Conservation (phyloP, 2,329 filamentous ascomycete genomes). For the Furcasterigmium furcatum region DNA sequence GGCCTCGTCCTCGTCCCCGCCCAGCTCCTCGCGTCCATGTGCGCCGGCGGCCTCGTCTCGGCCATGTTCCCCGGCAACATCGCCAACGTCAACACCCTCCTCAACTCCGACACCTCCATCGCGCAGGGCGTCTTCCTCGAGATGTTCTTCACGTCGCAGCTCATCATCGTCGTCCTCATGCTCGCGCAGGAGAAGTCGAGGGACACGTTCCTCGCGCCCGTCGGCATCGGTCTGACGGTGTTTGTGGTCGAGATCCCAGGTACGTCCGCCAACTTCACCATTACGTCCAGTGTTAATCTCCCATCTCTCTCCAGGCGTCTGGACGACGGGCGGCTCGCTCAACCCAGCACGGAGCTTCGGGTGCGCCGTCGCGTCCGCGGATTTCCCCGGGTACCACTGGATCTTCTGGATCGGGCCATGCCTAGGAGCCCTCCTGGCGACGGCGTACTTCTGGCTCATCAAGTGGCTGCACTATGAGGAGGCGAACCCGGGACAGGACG, state of each 20-base stretch:
- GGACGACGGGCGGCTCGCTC: constrained; percentile 36
- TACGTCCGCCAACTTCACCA: constrained; percentile 10
- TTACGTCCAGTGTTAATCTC: no score
- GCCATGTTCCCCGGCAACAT: constrained; percentile 50
- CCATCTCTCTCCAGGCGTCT: constrained; percentile 22
- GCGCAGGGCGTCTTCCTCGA: constrained; percentile 58
- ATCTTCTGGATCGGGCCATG: constrained; percentile 43
- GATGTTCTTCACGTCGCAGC: constrained; percentile 56
- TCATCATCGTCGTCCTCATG: constrained; percentile 62
- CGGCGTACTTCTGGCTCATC: constrained; percentile 35
- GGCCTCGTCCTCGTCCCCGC: constrained; percentile 40
- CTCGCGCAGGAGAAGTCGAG: constrained; percentile 65
- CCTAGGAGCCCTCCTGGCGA: constrained; percentile 37
- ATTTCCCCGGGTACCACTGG: constrained; percentile 36
- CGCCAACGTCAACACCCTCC: constrained; percentile 36
- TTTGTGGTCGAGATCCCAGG: constrained; percentile 47
- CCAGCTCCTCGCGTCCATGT: constrained; percentile 51
- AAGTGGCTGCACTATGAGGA: constrained; percentile 41
- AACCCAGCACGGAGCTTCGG: constrained; percentile 42
- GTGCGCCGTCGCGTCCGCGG: constrained; percentile 31
- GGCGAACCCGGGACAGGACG: constrained; percentile 32
- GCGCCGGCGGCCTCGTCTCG: constrained; percentile 51
- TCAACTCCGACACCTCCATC: constrained; percentile 35
- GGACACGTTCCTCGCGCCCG: constrained; percentile 61
- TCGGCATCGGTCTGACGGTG: constrained; percentile 63